Evolutionary conservation across 768 basidiomycete genomes (phyloP), one percentile per base, ranked within the genome.

Genomic region (Tricholoma matsutake): DNA sequence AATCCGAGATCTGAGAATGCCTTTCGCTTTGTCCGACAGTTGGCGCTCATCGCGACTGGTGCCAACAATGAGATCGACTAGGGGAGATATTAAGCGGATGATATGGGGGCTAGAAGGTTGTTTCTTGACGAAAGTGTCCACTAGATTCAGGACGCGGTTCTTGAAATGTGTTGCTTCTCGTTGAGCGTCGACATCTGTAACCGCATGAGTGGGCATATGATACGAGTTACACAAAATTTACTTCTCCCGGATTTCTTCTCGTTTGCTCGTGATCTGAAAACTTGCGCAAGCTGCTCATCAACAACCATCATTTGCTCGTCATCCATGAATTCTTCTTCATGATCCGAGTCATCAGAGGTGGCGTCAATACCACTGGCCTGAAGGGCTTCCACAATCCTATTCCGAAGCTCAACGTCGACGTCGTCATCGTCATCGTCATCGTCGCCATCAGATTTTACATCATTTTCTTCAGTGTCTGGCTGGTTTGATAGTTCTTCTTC

Each of bases 291-390:
- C 69, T 96, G 90, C 54, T 92, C 91, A 69, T 99, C 96, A 28
- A 98, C 85, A 34, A 90, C 91, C 81, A 98, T 87, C 96, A 99
- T 99, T 75, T 97, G 93, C 25, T 98, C 96, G 69, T 99, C 96
- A 70, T 97, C 91, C 88, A 96, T 89, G 29, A 88, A 76, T 53
- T 91, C 89, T 62, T 87, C 86, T 13, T 86, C 86, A 39, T 80
- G 80, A 41, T 82, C 81, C 51, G 86, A 85, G 6, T 80, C 79
- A 20, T 85, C 84, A 7, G 83, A 83, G 14, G 83, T 80, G 18
- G 81, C 81, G 37, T 82, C 81, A 35, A 86, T 74, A 6, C 85
- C 86, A 64, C 84, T 86, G 11, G 81, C 81, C 18, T 81, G 80
- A 3, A 89, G 73, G 2, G 83, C 87, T 62, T 86, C 83, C 68